Evolutionary conservation across 2,329 filamentous ascomycete species (phyloP), one percentile per base, ranked within the genome.

Genomic region (Xylariaceae sp.): DNA sequence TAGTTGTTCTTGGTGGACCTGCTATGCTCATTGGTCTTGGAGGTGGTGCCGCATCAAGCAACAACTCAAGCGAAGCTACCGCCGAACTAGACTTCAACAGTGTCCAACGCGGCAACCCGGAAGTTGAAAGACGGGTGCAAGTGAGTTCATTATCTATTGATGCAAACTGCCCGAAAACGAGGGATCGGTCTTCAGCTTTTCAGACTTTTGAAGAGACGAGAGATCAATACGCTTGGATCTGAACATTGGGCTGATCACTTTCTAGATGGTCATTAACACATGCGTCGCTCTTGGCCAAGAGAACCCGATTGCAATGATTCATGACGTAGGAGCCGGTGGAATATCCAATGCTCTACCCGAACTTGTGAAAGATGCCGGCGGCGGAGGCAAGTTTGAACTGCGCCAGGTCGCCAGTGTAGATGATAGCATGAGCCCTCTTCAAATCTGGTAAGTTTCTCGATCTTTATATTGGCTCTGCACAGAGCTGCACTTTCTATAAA

Each of bases 11-110:
- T 15, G 94, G 94, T 62, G 94, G 94, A 0, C 94, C 94, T 35
- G 92, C 92, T 11, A 99, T 99, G 94, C 78, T 99, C 33, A 97
- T 99, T 64, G 94, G 94, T 36, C 83, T 99, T 46, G 94, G 94
- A 59, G 94, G 94, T 52, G 94, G 94, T 63, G 94, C 94, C 45
- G 94, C 94, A 9, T 97, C 92, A 2, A 95, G 89, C 72, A 88
- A 90, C 53, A 83, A 89, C 35, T 94, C 90, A 15, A 89, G 87
- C 42, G 90, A 96, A 72, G 87, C 86, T 31, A 94, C 88, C 42
- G 90, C 91, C 1, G 91, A 96, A 58, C 78, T 99, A 2, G 94
- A 99, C 68, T 99, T 97, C 70, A 90, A 92, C 61, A 96, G 90
- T 73, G 94, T 99, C 31, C 94, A 99, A 72, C 81, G 94, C 71